Evolutionary conservation across 83 land plant genomes (phyloP).

Genomic region (Thuja plicata): DNA sequence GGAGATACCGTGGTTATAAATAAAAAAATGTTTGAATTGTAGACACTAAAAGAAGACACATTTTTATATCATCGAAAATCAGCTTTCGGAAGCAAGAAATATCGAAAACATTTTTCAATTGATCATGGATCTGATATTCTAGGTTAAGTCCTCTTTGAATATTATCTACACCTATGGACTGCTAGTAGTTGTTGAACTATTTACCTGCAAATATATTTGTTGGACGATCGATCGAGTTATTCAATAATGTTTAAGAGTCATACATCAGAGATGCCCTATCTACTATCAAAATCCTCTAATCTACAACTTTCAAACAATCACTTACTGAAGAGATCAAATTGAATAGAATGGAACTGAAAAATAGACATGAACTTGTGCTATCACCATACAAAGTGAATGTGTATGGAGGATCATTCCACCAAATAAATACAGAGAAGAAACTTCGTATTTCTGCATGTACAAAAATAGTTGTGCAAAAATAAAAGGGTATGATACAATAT

Average conservation of each 20-base stretch:
- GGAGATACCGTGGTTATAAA: not conserved
- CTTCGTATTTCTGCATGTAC: not conserved
- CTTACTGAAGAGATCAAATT: no score
- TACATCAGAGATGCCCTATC: not conserved
- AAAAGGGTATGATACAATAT: not conserved
- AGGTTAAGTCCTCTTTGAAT: not conserved
- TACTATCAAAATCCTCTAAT: not conserved
- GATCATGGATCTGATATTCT: not conserved
- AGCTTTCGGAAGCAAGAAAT: not conserved
- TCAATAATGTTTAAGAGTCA: not conserved
- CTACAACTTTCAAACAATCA: no score
- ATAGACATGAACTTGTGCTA: not conserved
- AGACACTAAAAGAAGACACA: not conserved
- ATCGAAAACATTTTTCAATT: not conserved
- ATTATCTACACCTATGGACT: not conserved
- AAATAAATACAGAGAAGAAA: not conserved
- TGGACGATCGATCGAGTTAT: not conserved
- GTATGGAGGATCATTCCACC: not conserved
- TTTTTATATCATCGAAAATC: not conserved
- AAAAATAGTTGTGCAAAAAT: not conserved
- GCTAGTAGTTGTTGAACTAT: not conserved
- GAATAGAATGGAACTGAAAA: not conserved
- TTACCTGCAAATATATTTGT: not conserved
- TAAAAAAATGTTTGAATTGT: not conserved
- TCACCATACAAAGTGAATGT: not conserved